Evolutionary conservation across 768 basidiomycete genomes (phyloP).

Genomic region (Boletus rubroflammeus): DNA sequence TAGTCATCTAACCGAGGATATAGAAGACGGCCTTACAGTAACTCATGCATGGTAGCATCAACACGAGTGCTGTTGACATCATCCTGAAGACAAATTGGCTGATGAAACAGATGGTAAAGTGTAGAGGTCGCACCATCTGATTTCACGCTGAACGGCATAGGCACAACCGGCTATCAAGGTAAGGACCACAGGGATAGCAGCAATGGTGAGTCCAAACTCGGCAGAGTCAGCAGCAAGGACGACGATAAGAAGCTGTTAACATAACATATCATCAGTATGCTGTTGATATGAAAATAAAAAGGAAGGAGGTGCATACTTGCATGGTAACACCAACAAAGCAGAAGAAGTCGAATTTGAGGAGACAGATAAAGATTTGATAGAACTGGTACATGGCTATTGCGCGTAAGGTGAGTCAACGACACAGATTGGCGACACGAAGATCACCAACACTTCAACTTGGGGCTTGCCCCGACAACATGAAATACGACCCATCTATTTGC

Average conservation of each 20-base stretch:
- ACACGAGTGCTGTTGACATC: slow-evolving; percentile 64
- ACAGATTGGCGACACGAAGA: neutral
- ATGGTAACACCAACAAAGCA: slow-evolving; percentile 84
- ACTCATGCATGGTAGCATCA: slow-evolving; percentile 74
- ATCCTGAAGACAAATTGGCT: slow-evolving; percentile 37
- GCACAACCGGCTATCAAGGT: slow-evolving; percentile 61
- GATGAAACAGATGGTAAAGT: neutral
- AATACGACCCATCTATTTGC: slow-evolving; percentile 79
- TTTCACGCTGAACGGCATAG: slow-evolving; percentile 72
- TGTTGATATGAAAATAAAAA: neutral
- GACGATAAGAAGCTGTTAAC: slow-evolving; percentile 70
- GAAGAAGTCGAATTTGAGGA: slow-evolving; percentile 90
- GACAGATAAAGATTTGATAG: slow-evolving; percentile 84
- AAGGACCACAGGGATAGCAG: slow-evolving; percentile 79
- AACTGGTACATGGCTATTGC: slow-evolving; percentile 77
- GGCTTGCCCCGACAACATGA: slow-evolving; percentile 84
- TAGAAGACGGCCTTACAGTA: slow-evolving; percentile 56
- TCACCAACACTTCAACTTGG: slow-evolving; percentile 72
- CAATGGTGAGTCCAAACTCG: slow-evolving; percentile 79
- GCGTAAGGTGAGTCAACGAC: slow-evolving; percentile 3
- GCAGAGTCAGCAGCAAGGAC: slow-evolving; percentile 61
- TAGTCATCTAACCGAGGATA: neutral
- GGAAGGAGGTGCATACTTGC: slow-evolving; percentile 48
- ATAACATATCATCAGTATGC: neutral
- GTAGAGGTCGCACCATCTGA: slow-evolving; percentile 56